These are phyloP conservation scores for Saccharomyces uvarum DNA, from an alignment of 1,139 yeast genomes.

Conservation along the genomic window DNA sequence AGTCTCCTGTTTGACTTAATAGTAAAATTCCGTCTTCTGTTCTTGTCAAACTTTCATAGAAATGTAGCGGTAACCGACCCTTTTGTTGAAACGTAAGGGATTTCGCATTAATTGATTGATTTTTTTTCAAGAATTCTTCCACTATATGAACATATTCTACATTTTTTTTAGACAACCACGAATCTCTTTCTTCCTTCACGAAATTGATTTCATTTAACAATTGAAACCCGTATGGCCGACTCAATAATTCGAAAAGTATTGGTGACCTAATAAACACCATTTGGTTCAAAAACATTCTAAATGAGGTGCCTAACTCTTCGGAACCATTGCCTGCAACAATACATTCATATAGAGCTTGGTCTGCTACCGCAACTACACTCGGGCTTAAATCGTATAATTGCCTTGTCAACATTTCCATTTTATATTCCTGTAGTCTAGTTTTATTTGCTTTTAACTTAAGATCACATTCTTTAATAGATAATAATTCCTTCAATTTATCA, in stretches of 20 bases:
- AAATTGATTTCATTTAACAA: slow-evolving; percentile 45
- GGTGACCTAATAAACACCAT: slow-evolving; percentile 33
- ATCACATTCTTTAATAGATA: slow-evolving; percentile 5
- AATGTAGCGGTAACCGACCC: slow-evolving; percentile 49
- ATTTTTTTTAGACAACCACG: slow-evolving; percentile 50
- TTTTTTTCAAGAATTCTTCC: slow-evolving; percentile 34
- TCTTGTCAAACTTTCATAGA: slow-evolving; percentile 70
- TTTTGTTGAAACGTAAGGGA: slow-evolving; percentile 6
- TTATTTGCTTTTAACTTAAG: slow-evolving; percentile 9
- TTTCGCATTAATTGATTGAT: slow-evolving; percentile 5
- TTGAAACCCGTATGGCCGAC: slow-evolving; percentile 50
- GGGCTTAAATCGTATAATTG: slow-evolving; percentile 63
- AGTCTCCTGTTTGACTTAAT: slow-evolving; percentile 42
- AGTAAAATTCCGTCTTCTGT: slow-evolving; percentile 71
- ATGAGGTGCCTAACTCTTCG: slow-evolving; percentile 17
- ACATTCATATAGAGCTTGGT: slow-evolving; percentile 41
- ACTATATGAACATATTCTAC: slow-evolving; percentile 45
- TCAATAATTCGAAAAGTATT: slow-evolving; percentile 46
- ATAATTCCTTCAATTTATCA: slow-evolving; percentile 19
- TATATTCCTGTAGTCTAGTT: slow-evolving; percentile 27
- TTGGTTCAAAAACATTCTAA: slow-evolving; percentile 28
- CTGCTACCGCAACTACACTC: slow-evolving; percentile 53
- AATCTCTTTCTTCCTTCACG: slow-evolving; percentile 49
- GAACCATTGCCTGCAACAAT: slow-evolving; percentile 37
- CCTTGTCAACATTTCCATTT: slow-evolving; percentile 47